Base-by-base conservation (phyloP, 108 stramenopile genomes). In the Fragilariopsis cylindrus region DNA sequence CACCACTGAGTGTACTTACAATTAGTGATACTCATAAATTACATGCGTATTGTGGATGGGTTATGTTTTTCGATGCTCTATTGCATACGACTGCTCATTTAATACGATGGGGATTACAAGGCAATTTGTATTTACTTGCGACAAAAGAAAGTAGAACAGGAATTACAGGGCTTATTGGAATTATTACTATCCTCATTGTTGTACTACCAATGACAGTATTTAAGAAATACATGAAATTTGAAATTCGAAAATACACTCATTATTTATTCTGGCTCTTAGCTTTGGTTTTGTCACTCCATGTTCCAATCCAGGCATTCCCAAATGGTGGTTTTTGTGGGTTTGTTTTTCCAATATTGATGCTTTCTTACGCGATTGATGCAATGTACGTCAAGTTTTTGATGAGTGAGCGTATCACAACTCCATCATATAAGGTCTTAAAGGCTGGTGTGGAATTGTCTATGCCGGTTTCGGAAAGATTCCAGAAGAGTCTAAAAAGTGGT, bases 341-440 rank as follows among this genome's bases (percentile, higher is more conserved):
- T 15, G 71, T 81, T n/a, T 57, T 86, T 42, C 80, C 82, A 21
- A 76, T 75, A 11, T 73, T 77, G 7, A 81, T 86, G 7, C 48
- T 62, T 2, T 73, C 54, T 70, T 86, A 86, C 64, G 69, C 72
- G 12, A 47, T 86, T 5, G 85, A 86, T 77, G 21, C 62, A 8
- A 7, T 65, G 12, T 83, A 81, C 48, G 76, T 72, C 16, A 62
- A 66, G 16, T 65, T 86, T 55, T 78, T 78, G 64, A 86, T 86
- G 85, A 81, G 82, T 7, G 85, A 86, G 57, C 78, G 76, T 16
- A 86, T 86, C 8, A 80, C 83, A 39, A 83, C 80, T 5, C 75
- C 82, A 6, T 48, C 45, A 30, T 77, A 70, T 42, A 69, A 76
- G 48, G 83, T 80, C 8, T 30, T 84, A 4, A 53, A 78, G 5